Evolutionary conservation across 2,329 filamentous ascomycete genomes (phyloP).

Genomic region (Ascosphaera apis): DNA sequence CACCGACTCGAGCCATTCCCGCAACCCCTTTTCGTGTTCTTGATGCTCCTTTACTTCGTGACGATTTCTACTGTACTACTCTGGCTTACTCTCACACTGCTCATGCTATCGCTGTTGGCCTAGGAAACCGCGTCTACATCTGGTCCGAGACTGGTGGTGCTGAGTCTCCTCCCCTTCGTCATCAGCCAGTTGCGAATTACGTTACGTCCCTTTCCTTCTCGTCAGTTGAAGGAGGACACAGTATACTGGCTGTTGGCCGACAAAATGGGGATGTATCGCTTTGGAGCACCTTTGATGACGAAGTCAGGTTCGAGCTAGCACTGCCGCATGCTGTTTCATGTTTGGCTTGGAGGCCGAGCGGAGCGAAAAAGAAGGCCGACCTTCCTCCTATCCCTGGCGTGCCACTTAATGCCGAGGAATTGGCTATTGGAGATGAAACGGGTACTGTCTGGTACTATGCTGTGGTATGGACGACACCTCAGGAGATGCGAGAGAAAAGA

Average conservation of each 20-base stretch:
- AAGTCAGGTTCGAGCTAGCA: slow-evolving; percentile 50
- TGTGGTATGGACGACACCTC: slow-evolving; percentile 50
- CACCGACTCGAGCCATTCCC: slow-evolving; percentile 30
- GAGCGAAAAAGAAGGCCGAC: slow-evolving; percentile 25
- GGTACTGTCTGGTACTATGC: slow-evolving; percentile 75
- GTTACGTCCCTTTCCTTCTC: slow-evolving; percentile 84
- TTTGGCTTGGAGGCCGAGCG: slow-evolving; percentile 53
- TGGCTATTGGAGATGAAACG: slow-evolving; percentile 64
- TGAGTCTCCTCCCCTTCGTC: slow-evolving; percentile 33
- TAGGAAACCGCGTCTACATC: slow-evolving; percentile 57
- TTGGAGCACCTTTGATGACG: slow-evolving; percentile 44
- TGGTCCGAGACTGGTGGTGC: slow-evolving; percentile 66
- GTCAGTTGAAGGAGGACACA: slow-evolving; percentile 47
- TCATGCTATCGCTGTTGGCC: slow-evolving; percentile 59
- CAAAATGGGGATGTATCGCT: slow-evolving; percentile 55
- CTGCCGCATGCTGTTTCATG: slow-evolving; percentile 55
- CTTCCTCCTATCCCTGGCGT: too few relatives aligned
- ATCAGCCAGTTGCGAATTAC: slow-evolving; percentile 24
- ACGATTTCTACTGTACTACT: slow-evolving; percentile 88
- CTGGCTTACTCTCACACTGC: slow-evolving; percentile 61
- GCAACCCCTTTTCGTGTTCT: slow-evolving; percentile 64
- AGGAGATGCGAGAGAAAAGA: slow-evolving; percentile 26
- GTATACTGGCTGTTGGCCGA: slow-evolving; percentile 66
- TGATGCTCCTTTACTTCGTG: slow-evolving; percentile 68
- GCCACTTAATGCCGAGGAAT: slow-evolving; percentile 50